These are phyloP conservation scores for Acacia confusa DNA, from an alignment of 306 rosid genomes.

Conservation along the genomic window DNA sequence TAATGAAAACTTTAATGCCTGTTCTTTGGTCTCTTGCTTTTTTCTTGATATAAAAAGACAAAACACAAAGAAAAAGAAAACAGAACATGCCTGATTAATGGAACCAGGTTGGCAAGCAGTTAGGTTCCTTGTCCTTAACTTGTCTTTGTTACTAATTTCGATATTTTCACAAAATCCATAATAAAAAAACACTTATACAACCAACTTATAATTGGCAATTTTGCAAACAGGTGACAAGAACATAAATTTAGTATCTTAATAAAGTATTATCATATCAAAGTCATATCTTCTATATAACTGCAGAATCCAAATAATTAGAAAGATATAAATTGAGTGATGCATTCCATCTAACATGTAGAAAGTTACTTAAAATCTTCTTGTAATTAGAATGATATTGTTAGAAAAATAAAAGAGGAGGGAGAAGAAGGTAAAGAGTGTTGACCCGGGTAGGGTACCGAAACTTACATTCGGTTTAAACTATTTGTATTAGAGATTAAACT, in stretches of 20 bases:
- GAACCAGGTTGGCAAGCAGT: conserved; percentile 29
- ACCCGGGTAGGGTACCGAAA: too few species aligned
- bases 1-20: not conserved
- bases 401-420: too few species aligned
- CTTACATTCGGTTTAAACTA: too few species aligned
- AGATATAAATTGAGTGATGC: not conserved
- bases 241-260: not conserved
- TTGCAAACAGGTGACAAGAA: not conserved
- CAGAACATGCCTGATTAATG: conserved; percentile 4
- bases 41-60: not conserved
- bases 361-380: too few species aligned
- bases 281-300: too few species aligned
- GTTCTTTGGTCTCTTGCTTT: not conserved
- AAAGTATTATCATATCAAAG: not conserved
- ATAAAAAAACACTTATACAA: not conserved
- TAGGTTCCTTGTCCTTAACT: not conserved
- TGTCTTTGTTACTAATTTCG: conserved; percentile 15
- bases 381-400: too few species aligned
- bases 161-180: not conserved
- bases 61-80: not conserved
- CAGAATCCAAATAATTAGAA: too few species aligned
- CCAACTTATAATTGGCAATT: not conserved
- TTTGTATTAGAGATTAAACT: too few species aligned
- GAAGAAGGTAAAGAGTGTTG: too few species aligned
- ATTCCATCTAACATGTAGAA: too few species aligned